Conservation (phyloP, 768 basidiomycete genomes). For the Pleurotus tuber-regium region DNA sequence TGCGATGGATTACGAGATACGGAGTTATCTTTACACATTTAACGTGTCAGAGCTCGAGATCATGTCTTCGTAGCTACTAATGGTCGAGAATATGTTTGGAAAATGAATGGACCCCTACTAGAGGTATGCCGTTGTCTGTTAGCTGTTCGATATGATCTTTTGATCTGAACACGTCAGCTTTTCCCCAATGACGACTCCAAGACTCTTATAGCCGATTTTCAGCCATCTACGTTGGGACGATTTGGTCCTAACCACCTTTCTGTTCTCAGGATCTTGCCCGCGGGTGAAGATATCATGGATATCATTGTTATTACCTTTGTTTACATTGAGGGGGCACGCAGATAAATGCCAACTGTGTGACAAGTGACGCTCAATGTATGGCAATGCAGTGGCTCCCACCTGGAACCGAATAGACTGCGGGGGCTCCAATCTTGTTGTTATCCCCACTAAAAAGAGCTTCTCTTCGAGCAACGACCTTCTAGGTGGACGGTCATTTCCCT, state of each 20-base stretch:
- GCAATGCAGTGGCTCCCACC: too few species aligned
- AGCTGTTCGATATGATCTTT: not conserved
- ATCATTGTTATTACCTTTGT: conserved; percentile 29
- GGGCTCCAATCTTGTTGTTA: too few species aligned
- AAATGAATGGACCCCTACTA: not conserved
- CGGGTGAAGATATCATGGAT: conserved; percentile 27
- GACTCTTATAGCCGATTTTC: not conserved
- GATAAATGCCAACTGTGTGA: too few species aligned
- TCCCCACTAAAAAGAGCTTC: too few species aligned
- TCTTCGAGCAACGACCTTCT: too few species aligned
- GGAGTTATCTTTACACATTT: too few species aligned
- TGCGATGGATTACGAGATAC: too few species aligned
- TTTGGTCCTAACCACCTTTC: not conserved
- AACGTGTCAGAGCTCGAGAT: conserved; percentile 11
- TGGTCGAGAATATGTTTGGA: conserved; percentile 24
- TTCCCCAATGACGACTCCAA: not conserved
- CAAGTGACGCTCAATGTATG: too few species aligned
- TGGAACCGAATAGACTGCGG: too few species aligned
- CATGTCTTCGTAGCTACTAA: conserved; percentile 21
- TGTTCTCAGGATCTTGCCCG: conserved; percentile 32
- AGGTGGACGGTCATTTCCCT: too few species aligned
- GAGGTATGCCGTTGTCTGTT: not conserved
- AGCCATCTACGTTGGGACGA: not conserved
- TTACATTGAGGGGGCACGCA: not conserved
- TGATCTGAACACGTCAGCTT: not conserved